These are phyloP conservation scores for Tubosaeta brunneosetosa DNA, from an alignment of 768 basidiomycete species.

Conservation along the genomic window DNA sequence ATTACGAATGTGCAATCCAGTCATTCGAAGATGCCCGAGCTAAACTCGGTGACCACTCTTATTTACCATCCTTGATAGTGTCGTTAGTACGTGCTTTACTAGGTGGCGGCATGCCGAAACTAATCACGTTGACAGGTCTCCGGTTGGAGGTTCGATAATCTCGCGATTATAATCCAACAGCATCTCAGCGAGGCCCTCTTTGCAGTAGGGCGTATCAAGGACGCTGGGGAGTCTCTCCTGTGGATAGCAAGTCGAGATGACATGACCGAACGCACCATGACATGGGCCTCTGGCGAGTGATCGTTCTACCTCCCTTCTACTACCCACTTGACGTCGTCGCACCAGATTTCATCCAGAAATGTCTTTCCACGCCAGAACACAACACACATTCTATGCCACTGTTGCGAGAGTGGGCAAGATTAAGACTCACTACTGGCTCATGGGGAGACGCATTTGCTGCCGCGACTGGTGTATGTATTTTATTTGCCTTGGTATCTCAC, in stretches of 20 bases:
- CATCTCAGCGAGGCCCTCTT: constrained; percentile 3
- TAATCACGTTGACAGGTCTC: not conserved
- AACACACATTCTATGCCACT: too few species aligned
- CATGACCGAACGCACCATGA: not conserved
- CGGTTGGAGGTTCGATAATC: constrained; percentile 6
- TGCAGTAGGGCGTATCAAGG: not conserved
- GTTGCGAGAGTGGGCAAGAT: too few species aligned
- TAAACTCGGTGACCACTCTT: not conserved
- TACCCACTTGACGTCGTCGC: not conserved
- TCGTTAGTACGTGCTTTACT: not conserved
- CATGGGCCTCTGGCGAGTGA: not conserved
- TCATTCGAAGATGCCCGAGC: not conserved
- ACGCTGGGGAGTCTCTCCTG: not conserved
- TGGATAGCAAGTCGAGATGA: not conserved
- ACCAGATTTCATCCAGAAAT: too few species aligned
- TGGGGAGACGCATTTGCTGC: too few species aligned
- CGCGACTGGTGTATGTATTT: too few species aligned
- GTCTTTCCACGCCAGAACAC: too few species aligned
- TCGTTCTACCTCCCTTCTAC: not conserved
- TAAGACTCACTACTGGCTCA: too few species aligned
- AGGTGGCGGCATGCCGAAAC: not conserved
- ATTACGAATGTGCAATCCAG: not conserved
- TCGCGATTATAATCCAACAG: not conserved
- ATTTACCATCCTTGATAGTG: not conserved
- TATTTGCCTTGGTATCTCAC: too few species aligned